A percentile compares a stretch with the other conserved stretches of the same genome.
These are phyloP conservation scores for Aspergillus egyptiacus DNA, from an alignment of 495 filamentous ascomycete species.

Conservation along the genomic window DNA sequence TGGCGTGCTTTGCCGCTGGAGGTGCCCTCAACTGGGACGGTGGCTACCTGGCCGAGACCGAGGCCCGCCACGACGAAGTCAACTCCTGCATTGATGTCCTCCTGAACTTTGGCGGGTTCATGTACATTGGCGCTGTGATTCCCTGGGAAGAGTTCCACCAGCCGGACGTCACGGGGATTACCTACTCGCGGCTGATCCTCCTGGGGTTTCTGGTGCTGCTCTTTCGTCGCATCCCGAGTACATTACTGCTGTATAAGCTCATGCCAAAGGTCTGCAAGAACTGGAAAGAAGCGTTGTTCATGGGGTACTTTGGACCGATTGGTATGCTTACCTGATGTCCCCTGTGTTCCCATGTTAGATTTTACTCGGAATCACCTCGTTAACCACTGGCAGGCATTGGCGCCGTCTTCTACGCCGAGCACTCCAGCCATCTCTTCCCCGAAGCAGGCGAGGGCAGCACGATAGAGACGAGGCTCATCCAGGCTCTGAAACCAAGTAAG, in stretches of 20 bases:
- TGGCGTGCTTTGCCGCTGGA: conserved; percentile 7
- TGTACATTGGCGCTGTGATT: conserved; percentile 10
- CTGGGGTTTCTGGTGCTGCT: conserved; percentile 6
- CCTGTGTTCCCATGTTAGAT: too few species aligned
- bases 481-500: conserved; percentile 4
- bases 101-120: conserved; percentile 9
- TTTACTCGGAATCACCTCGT: too few species aligned
- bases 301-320: conserved; percentile 12
- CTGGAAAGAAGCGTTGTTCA: conserved; percentile 10
- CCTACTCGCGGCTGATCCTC: conserved; percentile 1
- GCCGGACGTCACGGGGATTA: conserved; percentile 5
- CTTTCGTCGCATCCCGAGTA: conserved; percentile 8
- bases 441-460: conserved; percentile 1
- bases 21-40: conserved; percentile 10
- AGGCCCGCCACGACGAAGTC: conserved; percentile 12
- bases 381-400: conserved; percentile 7
- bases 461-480: neutral
- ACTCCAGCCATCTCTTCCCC: conserved; percentile 5
- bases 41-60: conserved; percentile 4
- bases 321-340: conserved; percentile 1
- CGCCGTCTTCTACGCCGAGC: conserved; percentile 10
- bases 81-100: conserved; percentile 9
- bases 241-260: conserved; percentile 3
- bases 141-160: conserved; percentile 9
- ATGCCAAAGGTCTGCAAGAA: conserved; percentile 7